These are phyloP conservation scores for Fusarium siculi DNA, from an alignment of 2,329 filamentous ascomycete genomes.

Conservation along the genomic window DNA sequence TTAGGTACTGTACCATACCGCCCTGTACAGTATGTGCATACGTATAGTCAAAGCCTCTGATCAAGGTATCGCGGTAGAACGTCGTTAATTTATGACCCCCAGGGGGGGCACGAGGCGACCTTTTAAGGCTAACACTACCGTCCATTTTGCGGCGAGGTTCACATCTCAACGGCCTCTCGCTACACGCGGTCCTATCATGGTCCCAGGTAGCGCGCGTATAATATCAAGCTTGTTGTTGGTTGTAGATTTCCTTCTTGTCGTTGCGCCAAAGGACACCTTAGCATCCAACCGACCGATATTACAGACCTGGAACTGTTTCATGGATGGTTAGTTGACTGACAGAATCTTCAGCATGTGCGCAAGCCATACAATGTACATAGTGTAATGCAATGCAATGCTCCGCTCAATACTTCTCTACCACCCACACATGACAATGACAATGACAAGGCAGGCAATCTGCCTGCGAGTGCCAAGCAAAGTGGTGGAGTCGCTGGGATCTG, in stretches of 20 bases:
- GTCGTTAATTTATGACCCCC: conserved; percentile 19
- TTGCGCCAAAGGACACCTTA: background rate
- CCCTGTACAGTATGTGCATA: background rate
- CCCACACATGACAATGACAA: conserved; percentile 4
- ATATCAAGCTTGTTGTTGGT: conserved; percentile 3
- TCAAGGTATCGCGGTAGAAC: conserved; percentile 13
- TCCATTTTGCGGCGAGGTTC: conserved; percentile 8
- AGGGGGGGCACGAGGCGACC: conserved; percentile 4
- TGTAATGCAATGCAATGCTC: conserved; percentile 8
- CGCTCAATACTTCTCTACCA: conserved; percentile 7
- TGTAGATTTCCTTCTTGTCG: background rate
- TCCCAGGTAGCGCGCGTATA: conserved; percentile 19
- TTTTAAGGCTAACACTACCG: conserved; percentile 18
- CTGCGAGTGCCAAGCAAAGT: conserved; percentile 21
- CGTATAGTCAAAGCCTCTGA: conserved; percentile 3
- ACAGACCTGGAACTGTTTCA: background rate
- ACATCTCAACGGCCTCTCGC: conserved; percentile 26
- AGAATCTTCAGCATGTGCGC: conserved; percentile 21
- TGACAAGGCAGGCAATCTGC: conserved; percentile 33
- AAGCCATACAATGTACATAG: background rate
- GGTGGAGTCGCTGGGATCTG: conserved; percentile 27
- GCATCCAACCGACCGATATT: background rate
- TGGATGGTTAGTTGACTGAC: background rate
- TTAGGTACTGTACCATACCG: background rate
- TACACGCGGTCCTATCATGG: conserved; percentile 32